Conservation (phyloP, 148 eudicot species). For the Vaccinium darrowii region DNA sequence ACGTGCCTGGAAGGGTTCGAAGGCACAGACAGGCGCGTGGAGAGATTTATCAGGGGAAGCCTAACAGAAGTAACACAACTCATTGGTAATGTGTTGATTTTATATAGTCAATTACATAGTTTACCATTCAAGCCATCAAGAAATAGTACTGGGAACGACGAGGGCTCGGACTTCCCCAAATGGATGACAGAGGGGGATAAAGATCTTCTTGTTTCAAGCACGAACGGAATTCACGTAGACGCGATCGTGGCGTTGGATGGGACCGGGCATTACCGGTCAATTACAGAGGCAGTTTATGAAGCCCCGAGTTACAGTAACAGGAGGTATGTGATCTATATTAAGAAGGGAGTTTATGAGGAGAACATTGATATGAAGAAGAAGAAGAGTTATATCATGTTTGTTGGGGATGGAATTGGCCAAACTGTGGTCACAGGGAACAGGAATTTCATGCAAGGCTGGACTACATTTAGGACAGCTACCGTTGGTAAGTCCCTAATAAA, state of each 20-base stretch:
- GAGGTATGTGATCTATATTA: slow-evolving; percentile 68
- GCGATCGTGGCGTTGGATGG: slow-evolving; percentile 70
- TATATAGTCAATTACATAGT: slow-evolving; percentile 59
- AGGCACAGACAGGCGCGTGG: slow-evolving; percentile 54
- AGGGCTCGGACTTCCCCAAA: slow-evolving; percentile 37
- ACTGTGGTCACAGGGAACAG: slow-evolving; percentile 61
- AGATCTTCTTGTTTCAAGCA: slow-evolving; percentile 38
- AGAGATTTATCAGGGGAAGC: slow-evolving; percentile 62
- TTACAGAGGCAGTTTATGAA: slow-evolving; percentile 52
- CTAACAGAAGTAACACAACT: slow-evolving; percentile 78
- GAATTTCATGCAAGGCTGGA: slow-evolving; percentile 89
- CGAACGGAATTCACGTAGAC: slow-evolving; percentile 60
- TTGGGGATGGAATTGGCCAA: slow-evolving; percentile 82
- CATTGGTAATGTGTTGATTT: slow-evolving; percentile 68
- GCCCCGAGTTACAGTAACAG: slow-evolving; percentile 62
- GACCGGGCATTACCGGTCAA: slow-evolving; percentile 51
- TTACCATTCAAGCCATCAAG: slow-evolving; percentile 57
- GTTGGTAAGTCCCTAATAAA: slow-evolving; percentile 45
- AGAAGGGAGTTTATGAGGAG: slow-evolving; percentile 77
- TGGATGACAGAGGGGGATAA: slow-evolving; percentile 81
- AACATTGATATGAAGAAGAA: slow-evolving; percentile 85
- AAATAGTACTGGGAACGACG: slow-evolving; percentile 18
- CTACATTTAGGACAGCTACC: slow-evolving; percentile 86
- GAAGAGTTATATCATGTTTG: slow-evolving; percentile 70
- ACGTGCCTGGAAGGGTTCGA: slow-evolving; percentile 95